Conservation (phyloP, 2,329 filamentous ascomycete species). For the Monilinia fructigena region DNA sequence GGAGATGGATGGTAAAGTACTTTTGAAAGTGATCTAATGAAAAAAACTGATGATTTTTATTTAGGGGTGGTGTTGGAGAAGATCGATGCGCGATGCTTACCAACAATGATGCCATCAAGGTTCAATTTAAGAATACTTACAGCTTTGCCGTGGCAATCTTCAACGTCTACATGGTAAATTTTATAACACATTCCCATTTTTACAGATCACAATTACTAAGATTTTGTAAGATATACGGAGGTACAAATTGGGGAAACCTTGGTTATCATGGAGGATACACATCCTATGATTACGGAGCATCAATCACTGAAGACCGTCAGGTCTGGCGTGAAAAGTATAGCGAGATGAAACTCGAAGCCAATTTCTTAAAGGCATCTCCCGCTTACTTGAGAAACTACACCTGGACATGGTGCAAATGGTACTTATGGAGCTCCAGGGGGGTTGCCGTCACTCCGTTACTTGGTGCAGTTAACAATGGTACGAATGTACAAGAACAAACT, state of each 20-base stretch:
- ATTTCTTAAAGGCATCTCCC: conserved; percentile 29
- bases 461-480: conserved; percentile 34
- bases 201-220: conserved; percentile 44
- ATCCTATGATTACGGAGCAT: conserved; percentile 47
- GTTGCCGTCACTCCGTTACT: conserved; percentile 64
- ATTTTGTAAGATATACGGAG: conserved; percentile 52
- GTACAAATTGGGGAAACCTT: conserved; percentile 81
- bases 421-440: conserved; percentile 51
- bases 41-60: not conserved
- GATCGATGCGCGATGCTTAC: conserved; percentile 64
- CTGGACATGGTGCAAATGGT: conserved; percentile 45
- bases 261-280: conserved; percentile 64
- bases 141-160: conserved; percentile 65
- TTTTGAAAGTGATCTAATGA: not conserved
- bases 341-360: conserved; percentile 30
- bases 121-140: conserved; percentile 76
- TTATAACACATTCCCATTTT: not conserved
- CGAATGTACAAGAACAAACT: conserved; percentile 51
- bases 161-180: conserved; percentile 70
- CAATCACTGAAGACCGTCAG: conserved; percentile 28
- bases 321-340: conserved; percentile 29
- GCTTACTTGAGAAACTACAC: conserved; percentile 50
- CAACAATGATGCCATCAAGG: conserved; percentile 71
- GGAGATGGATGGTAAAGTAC: conserved; percentile 63
- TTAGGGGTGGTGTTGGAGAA: conserved; percentile 61